Base-by-base conservation (phyloP, 495 filamentous ascomycete species). In the Pyrenula massariospora region DNA sequence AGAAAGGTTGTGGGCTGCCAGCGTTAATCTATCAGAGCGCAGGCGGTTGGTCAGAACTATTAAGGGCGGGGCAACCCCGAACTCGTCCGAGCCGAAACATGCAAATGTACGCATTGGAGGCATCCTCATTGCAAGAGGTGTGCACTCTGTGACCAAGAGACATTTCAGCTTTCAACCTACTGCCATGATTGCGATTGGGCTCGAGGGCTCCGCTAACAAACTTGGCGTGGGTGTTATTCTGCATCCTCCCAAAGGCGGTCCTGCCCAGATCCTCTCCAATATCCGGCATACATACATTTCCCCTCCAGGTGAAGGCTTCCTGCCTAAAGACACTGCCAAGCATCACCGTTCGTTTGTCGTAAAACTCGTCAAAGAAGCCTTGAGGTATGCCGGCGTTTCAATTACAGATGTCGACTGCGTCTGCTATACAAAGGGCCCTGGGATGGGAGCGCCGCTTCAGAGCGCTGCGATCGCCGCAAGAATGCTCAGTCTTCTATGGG, bases 171-270 rank as follows among this genome's bases (percentile, higher is more conserved):
- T n/a, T n/a, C n/a, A 15, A 15, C 31, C 15, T 42, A 15, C 50
- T 5, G 19, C 50, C 8, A 86, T 86, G 84, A 88, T 98, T 57
- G 84, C 89, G 56, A 81, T 98, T 64, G 94, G 94, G 52, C 88
- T 94, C 66, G 93, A 98, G 75, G 92, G 93, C 67, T 95, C 89
- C 51, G 93, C 93, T 72, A 97, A 98, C 77, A 98, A 98, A 69
- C 79, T 98, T 52, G 93, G 93, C 61, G 84, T 97, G 56, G 93
- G 93, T 66, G 76, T 98, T 31, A 96, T 98, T 69, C 77, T 79
- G 24, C 94, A 98, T 74, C 83, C 84, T 57, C 56, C 62, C 19
- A 52, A 52, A 52, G 69, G 75, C 59, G 76, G 77, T 22, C 75
- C 80, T 25, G 80, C 90, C 22, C 73, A 81, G 62, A 84, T 97